Evolutionary conservation across 2,329 filamentous ascomycete species (phyloP).

Genomic region (Beauveria asiatica): DNA sequence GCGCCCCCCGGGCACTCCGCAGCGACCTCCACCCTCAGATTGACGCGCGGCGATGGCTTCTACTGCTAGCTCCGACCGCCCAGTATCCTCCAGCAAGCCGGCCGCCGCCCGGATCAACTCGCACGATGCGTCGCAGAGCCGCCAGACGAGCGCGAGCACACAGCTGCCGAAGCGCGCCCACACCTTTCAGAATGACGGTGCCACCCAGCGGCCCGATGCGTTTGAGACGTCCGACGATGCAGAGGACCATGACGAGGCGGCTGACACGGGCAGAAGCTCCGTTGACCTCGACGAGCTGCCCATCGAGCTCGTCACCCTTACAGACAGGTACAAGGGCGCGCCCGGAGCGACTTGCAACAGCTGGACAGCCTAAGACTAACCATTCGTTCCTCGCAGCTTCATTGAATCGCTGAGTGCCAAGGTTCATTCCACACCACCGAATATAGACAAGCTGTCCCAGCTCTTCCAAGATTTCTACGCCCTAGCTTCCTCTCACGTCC

Average conservation of each 20-base stretch:
- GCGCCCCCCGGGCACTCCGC: background rate
- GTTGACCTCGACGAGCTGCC: conserved; percentile 82
- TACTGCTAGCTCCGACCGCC: background rate
- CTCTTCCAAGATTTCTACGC: conserved; percentile 93
- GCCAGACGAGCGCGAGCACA: conserved; percentile 24
- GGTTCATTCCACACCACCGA: conserved; percentile 75
- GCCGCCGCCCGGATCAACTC: background rate
- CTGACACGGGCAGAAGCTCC: conserved; percentile 43
- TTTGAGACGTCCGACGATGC: conserved; percentile 39
- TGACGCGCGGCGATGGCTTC: conserved; percentile 4
- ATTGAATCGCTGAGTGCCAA: conserved; percentile 83
- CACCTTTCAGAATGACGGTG: conserved; percentile 34
- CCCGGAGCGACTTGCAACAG: background rate
- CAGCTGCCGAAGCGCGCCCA: conserved; percentile 35
- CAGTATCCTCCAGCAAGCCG: background rate
- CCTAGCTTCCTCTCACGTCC: conserved; percentile 70
- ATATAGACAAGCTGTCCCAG: conserved; percentile 71
- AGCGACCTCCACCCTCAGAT: background rate
- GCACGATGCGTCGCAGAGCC: conserved; percentile 7
- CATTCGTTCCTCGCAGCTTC: conserved; percentile 51
- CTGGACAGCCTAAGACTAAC: background rate
- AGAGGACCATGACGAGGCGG: conserved; percentile 33
- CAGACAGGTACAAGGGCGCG: conserved; percentile 57
- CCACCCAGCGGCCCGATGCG: conserved; percentile 30
- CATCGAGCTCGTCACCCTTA: conserved; percentile 84